Base-by-base conservation (phyloP, 148 eudicot species). In the Persicaria maculosa region DNA sequence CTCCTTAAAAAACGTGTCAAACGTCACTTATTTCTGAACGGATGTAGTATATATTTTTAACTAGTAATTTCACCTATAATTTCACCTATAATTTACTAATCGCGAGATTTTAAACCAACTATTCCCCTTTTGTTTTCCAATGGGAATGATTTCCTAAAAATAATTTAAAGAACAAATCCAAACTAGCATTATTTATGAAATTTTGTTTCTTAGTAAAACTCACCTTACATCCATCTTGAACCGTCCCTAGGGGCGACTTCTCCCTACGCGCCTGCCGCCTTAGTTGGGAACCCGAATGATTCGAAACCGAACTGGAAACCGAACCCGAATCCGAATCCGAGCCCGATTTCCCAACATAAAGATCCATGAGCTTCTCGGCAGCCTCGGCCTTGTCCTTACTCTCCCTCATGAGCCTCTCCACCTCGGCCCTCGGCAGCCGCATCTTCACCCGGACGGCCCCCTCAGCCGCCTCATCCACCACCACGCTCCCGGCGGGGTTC, bases 401-500 rank as follows among this genome's bases (percentile, higher is more conserved):
- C 48, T 85, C 85, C 71, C 72, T 84, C 89, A 92, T 81, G 70
- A 95, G 25, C 79, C 70, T 89, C 72, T 87, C 90, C 50, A 95
- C 88, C 79, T 95, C 96, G 4, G 92, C 85, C 80, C 80, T 92
- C 0, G 92, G 92, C 11, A 95, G 75, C 82, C 88, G 89, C 88
- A 95, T 57, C 78, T 78, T 85, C 36, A 95, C 70, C 80, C 94
- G 85, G 47, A 77, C 12, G 12, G 78, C 74, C 53, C 52, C 82
- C 0, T 6, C 36, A 3, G 17, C 71, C 46, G 19, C 40, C 50
- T 79, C 81, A 45, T 81, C 88, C 2, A 79, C 76, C 71, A 72
- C 74, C 9, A 89, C 75, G 8, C 83, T 77, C 0, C 73, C 72
- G 44, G 91, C 68, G 1, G 79, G 85, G 15, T 83, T 87, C 89